These are phyloP conservation scores for Oryza meridionalis DNA, from an alignment of 176 grass and related monocot species.

Conservation along the genomic window DNA sequence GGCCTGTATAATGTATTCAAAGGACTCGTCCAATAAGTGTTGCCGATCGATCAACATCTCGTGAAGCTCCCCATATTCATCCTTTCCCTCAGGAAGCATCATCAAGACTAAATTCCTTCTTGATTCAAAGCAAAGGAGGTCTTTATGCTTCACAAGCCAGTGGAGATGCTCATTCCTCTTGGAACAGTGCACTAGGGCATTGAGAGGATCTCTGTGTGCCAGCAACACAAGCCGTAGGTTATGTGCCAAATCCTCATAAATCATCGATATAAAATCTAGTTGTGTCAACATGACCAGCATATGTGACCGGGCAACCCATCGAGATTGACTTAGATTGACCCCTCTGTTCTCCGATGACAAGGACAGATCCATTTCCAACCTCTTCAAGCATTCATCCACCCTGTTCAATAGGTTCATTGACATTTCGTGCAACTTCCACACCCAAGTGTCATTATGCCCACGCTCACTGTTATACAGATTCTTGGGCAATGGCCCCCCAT, in stretches of 20 bases:
- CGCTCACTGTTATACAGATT: constrained; percentile 56
- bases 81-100: constrained; percentile 87
- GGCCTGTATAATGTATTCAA: constrained; percentile 75
- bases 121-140: constrained; percentile 75
- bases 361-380: constrained; percentile 61
- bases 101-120: constrained; percentile 91
- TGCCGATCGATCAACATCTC: constrained; percentile 96
- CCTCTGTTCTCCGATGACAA: constrained; percentile 50
- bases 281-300: constrained; percentile 69
- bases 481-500: constrained; percentile 49
- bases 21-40: constrained; percentile 79
- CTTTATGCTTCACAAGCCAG: constrained; percentile 88
- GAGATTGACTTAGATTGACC: constrained; percentile 46
- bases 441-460: constrained; percentile 64
- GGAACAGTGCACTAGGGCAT: constrained; percentile 63
- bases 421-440: constrained; percentile 58
- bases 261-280: constrained; percentile 67
- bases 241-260: constrained; percentile 76
- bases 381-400: constrained; percentile 69
- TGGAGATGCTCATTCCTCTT: constrained; percentile 69
- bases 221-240: constrained; percentile 65
- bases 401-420: constrained; percentile 63
- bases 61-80: constrained; percentile 85
- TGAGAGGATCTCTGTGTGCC: constrained; percentile 54
- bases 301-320: constrained; percentile 49